Conservation (phyloP, 2,329 filamentous ascomycete species). For the Pseudogymnoascus sp. region DNA sequence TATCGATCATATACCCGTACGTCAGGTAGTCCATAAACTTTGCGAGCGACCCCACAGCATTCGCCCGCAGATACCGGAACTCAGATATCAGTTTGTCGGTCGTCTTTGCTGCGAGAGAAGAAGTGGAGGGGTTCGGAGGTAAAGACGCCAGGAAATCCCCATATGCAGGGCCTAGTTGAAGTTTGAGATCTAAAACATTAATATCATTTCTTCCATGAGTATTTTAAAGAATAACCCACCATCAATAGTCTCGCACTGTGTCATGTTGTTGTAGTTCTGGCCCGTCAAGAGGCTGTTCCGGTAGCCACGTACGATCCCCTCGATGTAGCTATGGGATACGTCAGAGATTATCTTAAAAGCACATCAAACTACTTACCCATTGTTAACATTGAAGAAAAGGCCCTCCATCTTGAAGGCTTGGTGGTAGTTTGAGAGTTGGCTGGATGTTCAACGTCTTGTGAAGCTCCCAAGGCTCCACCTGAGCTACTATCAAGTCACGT, state of each 20-base stretch:
- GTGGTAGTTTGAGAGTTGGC: not conserved
- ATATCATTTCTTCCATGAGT: not conserved
- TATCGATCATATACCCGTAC: conserved; percentile 99
- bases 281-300: conserved; percentile 85
- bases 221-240: conserved; percentile 44
- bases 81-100: conserved; percentile 97
- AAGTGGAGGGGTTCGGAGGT: conserved; percentile 93
- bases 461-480: conserved; percentile 9
- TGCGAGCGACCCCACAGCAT: conserved; percentile 81
- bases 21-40: conserved; percentile 98
- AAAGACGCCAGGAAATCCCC: conserved; percentile 93
- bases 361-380: conserved; percentile 52
- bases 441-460: conserved; percentile 4
- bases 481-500: not conserved
- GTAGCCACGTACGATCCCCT: conserved; percentile 95
- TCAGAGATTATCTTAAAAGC: conserved; percentile 20
- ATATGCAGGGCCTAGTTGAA: conserved; percentile 92
- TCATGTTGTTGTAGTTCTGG: conserved; percentile 89
- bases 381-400: conserved; percentile 88
- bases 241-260: conserved; percentile 95
- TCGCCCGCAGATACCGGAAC: conserved; percentile 91
- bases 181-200: conserved; percentile 70
- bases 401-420: conserved; percentile 62
- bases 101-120: conserved; percentile 84
- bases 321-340: conserved; percentile 65